Evolutionary conservation across 306 rosid species (phyloP).

Genomic region (Sophora flavescens): DNA sequence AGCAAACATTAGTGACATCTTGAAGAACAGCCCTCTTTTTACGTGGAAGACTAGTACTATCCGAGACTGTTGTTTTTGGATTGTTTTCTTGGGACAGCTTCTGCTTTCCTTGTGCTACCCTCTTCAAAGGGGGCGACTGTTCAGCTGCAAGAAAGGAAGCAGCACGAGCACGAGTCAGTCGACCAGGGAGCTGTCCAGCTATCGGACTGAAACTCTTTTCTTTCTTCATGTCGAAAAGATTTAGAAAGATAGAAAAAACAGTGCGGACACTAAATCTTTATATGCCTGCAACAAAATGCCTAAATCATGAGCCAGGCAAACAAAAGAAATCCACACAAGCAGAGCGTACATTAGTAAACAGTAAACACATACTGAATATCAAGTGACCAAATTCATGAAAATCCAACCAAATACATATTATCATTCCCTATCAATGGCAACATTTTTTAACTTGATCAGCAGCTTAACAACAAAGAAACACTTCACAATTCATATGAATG

Average conservation of each 20-base stretch:
- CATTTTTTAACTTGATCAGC: constrained; percentile 8
- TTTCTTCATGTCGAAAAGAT: constrained; percentile 73
- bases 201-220: constrained; percentile 51
- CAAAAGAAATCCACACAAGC: background rate
- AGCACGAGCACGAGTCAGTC: constrained; percentile 81
- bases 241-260: constrained; percentile 39
- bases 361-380: background rate
- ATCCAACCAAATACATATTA: background rate
- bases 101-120: constrained; percentile 47
- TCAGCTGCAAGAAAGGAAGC: constrained; percentile 64
- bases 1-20: constrained; percentile 70
- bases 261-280: constrained; percentile 39
- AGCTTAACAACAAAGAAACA: constrained; percentile 21
- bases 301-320: constrained; percentile 35
- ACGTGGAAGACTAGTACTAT: constrained; percentile 51
- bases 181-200: constrained; percentile 58
- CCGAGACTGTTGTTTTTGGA: constrained; percentile 59
- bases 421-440: background rate
- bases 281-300: constrained; percentile 56
- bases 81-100: constrained; percentile 52
- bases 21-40: constrained; percentile 77
- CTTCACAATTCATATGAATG: constrained; percentile 14
- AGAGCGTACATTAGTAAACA: background rate
- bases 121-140: constrained; percentile 63
- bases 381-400: constrained; percentile 29